Conservation (phyloP, 768 basidiomycete genomes). For the Suillus hirtellus region DNA sequence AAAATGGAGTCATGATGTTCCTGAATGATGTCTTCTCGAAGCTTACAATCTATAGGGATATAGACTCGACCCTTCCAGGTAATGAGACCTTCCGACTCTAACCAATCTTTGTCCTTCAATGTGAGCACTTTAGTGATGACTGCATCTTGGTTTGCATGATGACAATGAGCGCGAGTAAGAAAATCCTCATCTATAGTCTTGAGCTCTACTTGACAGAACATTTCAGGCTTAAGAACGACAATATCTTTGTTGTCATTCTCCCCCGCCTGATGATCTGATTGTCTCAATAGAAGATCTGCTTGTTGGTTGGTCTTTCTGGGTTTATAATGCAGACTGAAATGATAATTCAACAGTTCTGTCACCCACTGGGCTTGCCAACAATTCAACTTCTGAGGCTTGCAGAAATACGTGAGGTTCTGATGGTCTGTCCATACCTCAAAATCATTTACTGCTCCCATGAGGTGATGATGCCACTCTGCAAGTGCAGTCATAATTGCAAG, state of each 20-base stretch:
- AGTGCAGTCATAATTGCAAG: conserved; percentile 44
- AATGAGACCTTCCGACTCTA: too few relatives aligned
- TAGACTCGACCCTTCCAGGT: too few relatives aligned
- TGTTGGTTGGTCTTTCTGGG: conserved; percentile 31
- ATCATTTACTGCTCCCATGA: neutral
- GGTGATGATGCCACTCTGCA: conserved; percentile 29
- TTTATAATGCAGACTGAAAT: conserved; percentile 33
- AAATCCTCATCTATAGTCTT: neutral
- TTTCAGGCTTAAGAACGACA: conserved; percentile 13
- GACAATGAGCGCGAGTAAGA: neutral
- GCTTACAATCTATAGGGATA: too few relatives aligned
- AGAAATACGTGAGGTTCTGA: conserved; percentile 46
- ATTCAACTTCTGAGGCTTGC: conserved; percentile 38
- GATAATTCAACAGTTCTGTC: conserved; percentile 33
- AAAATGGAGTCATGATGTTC: too few relatives aligned
- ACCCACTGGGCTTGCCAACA: conserved; percentile 45
- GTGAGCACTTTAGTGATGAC: neutral
- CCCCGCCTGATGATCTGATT: conserved; percentile 22
- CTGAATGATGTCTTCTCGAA: too few relatives aligned
- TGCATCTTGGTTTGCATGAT: neutral
- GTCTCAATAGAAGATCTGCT: conserved; percentile 29
- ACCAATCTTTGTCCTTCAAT: neutral
- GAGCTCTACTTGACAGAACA: conserved; percentile 2
- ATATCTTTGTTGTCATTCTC: conserved; percentile 23
- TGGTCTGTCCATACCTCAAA: neutral